Evolutionary conservation across 208 protist genomes (phyloP).

Genomic region (Leishmania tarentolae): DNA sequence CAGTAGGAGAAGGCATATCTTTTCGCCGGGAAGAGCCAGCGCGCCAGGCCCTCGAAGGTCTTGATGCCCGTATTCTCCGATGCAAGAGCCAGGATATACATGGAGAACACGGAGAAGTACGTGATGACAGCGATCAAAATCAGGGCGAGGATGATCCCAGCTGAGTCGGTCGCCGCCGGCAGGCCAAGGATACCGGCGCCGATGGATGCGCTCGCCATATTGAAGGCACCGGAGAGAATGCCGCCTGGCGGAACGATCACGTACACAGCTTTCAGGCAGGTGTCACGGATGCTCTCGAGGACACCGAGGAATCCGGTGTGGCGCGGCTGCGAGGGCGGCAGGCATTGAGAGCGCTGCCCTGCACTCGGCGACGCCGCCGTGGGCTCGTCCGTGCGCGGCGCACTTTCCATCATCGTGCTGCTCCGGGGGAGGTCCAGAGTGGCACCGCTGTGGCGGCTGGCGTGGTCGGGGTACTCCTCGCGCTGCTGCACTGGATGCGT

Average conservation of each 20-base stretch:
- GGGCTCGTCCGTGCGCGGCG: not conserved
- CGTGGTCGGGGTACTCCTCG: not conserved
- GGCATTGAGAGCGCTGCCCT: conserved; percentile 2
- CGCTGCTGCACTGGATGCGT: not conserved
- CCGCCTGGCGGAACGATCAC: conserved; percentile 36
- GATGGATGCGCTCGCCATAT: conserved; percentile 40
- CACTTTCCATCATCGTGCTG: not conserved
- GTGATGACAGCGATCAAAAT: conserved; percentile 45
- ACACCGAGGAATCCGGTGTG: conserved; percentile 1
- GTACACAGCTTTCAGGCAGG: conserved; percentile 5
- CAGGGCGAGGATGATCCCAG: conserved; percentile 37
- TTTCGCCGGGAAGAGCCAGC: conserved; percentile 30
- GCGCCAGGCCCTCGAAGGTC: conserved; percentile 50
- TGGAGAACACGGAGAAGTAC: conserved; percentile 39
- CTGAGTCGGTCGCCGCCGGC: conserved; percentile 38
- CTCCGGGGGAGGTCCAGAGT: not conserved
- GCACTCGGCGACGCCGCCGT: not conserved
- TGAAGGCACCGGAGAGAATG: conserved; percentile 39
- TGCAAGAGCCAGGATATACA: conserved; percentile 43
- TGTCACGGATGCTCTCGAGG: not conserved
- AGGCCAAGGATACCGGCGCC: conserved; percentile 49
- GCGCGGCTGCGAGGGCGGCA: not conserved
- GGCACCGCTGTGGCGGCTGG: not conserved
- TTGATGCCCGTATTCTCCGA: conserved; percentile 37
- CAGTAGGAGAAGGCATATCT: conserved; percentile 42